Evolutionary conservation across 2,329 filamentous ascomycete species (phyloP), one percentile per base, ranked within the genome.

Genomic region (Spiromastix sp.): DNA sequence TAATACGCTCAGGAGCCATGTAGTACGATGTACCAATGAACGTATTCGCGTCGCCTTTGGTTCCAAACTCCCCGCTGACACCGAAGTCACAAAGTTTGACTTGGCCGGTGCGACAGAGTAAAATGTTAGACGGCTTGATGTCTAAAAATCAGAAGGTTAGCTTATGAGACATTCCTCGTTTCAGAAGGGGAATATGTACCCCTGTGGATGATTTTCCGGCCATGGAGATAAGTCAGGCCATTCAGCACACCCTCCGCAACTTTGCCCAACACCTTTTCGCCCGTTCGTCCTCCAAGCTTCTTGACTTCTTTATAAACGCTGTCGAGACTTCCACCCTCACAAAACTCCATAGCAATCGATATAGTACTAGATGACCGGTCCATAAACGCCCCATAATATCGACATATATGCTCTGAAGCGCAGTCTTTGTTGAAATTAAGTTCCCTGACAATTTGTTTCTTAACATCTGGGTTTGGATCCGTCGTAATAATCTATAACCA

Each of bases 1-100:
- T 95, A 57, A 98, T 98, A 34, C 91, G 81, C 60, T 98, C 91
- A 0, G 91, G 91, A 3, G 91, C 91, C 91, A 98, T 98, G 68
- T 98, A 98, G 59, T 96, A 98, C 42, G 85, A 93, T 9, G 91
- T 98, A 44, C 91, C 91, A 55, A 98, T 98, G 54, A 98, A 98
- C 0, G 91, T 98, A 59, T 96, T 95, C 45, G 91, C 91, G 57
- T 96, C 91, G 36, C 91, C 91, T 61, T 98, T 96, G 32, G 91
- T 98, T 45, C 91, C 93, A 55, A 96, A 96, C 59, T 96, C 91
- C 46, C 91, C 91, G 40, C 84, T 93, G 31, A 98, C 91, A 49
- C 91, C 91, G 57, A 98, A 98, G 64, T 98, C 91, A 64, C 91
- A 98, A 11, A 98, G 76, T 64, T 98, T 98, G 46, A 98, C 89